Base-by-base conservation (phyloP, 805 yeast genomes). In the Ogataea saltuana region DNA sequence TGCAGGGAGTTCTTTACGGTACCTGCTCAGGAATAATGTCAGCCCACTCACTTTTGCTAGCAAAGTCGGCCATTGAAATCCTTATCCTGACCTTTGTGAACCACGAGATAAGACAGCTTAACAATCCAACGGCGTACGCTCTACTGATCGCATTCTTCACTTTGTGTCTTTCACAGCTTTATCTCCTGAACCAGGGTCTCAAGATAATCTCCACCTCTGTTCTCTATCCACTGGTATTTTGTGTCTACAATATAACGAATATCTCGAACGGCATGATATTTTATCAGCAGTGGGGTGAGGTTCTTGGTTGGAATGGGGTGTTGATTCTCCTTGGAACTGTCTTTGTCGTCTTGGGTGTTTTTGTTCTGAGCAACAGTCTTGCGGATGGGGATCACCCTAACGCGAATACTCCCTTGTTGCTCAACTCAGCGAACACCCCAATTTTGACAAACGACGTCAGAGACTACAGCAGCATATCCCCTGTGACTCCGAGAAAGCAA, bases 1-100 rank as follows among this genome's bases (percentile, higher is more conserved):
- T 69, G 9, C 76, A 74, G 50, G 96, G 96, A 1, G 58, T 79
- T 4, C 59, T 76, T 10, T 84, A 72, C 60, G 96, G 96, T 1
- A 56, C 79, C 15, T 68, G 80, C 4, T 78, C 88, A 35, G 96
- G 96, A 2, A 77, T 82, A 0, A 68, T 88, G 35, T 85, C 95
- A 0, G 96, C 96, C 0, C 95, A 87, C 59, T 85, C 96, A 2
- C 72, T 89, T 38, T 70, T 89, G 44, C 73, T 88, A 64, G 96
- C 96, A n/a, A 88, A 88, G 63, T 79, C 89, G 0, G 76, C 86
- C 0, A 85, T 88, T 16, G 95, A 86, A 54, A 76, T 86, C 10
- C 55, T 84, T 2, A 61, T 84, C 2, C 70, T 65, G 45, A 75
- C 71, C 23, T 65, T 68, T 39, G 60, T 62, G 37, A 63, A 60